These are phyloP conservation scores for Eucalyptus shirleyi DNA, from an alignment of 345 rosid genomes.

Conservation along the genomic window DNA sequence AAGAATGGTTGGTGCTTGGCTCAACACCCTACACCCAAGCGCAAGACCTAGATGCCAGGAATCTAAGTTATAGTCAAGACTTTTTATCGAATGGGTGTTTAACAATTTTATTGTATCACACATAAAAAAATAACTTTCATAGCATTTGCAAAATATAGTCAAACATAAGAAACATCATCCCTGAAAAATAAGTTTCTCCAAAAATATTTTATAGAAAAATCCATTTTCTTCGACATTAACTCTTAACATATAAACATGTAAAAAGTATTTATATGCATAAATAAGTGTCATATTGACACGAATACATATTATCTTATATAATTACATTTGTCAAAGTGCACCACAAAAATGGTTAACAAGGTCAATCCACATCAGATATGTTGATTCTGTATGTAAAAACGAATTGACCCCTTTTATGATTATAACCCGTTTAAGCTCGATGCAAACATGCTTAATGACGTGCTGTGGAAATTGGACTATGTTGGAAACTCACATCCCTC, in stretches of 20 bases:
- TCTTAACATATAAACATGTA: background rate
- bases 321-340: background rate
- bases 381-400: background rate
- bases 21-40: background rate
- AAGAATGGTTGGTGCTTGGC: background rate
- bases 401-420: background rate
- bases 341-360: background rate
- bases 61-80: background rate
- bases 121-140: background rate
- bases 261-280: background rate
- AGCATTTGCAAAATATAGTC: background rate
- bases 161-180: background rate
- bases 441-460: background rate
- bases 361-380: background rate
- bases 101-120: background rate
- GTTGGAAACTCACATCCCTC: background rate
- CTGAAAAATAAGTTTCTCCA: background rate
- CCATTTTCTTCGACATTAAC: background rate
- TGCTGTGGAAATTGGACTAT: background rate
- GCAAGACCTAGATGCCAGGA: accelerated
- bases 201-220: background rate
- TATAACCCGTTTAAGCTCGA: background rate
- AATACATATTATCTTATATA: background rate
- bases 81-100: background rate
- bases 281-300: background rate